phyloP scores from a whole-genome alignment of 768 basidiomycete genomes.

The Tricholoma saponaceum region DNA sequence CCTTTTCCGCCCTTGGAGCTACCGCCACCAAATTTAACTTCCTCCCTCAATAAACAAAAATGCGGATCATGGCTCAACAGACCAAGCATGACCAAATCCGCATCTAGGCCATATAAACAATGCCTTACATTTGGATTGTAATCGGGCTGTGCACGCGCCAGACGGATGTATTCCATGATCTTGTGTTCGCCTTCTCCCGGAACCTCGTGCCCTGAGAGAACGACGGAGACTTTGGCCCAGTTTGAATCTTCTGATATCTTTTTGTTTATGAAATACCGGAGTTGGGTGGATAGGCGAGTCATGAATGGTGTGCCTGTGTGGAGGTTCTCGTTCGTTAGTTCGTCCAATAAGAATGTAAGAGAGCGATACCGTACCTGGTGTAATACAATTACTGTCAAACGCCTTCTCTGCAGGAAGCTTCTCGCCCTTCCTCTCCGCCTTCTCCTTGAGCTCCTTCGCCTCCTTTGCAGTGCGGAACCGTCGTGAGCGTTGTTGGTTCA shows the following conservation, averaged over 20 bases:
- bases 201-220: constrained; percentile 95
- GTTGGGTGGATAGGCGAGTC: constrained; percentile 85
- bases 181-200: constrained; percentile 99
- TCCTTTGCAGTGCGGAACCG: constrained; percentile 95
- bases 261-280: constrained; percentile 96
- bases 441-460: constrained; percentile 80
- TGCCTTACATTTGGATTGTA: constrained; percentile 97
- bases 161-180: constrained; percentile 98
- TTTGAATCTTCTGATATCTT: constrained; percentile 96
- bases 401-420: constrained; percentile 90
- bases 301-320: constrained; percentile 87
- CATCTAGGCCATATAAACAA: constrained; percentile 97
- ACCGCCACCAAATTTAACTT: constrained; percentile 91
- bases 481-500: constrained; percentile 96
- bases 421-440: constrained; percentile 87
- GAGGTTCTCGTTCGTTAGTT: not conserved
- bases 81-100: constrained; percentile 97
- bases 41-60: constrained; percentile 95
- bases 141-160: constrained; percentile 90
- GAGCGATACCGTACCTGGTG: constrained; percentile 66
- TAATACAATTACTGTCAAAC: constrained; percentile 98
- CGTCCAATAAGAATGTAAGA: not conserved
- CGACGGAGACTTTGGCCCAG: constrained; percentile 89
- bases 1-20: constrained; percentile 62
- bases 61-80: constrained; percentile 97